Evolutionary conservation across 139 green algal species (phyloP).

Genomic region (Tetradesmus lagerheimii): DNA sequence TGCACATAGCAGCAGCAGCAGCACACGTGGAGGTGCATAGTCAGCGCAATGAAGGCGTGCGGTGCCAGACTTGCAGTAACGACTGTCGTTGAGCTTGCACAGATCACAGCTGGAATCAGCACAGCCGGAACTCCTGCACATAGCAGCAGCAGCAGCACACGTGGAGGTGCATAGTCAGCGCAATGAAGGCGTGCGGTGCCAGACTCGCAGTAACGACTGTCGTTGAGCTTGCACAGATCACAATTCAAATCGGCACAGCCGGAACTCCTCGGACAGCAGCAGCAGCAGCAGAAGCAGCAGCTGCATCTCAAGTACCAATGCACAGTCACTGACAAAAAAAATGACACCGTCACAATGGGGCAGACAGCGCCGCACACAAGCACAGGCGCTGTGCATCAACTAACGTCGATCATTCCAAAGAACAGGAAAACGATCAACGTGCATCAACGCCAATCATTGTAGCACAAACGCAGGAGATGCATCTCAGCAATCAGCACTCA

Average conservation of each 20-base stretch:
- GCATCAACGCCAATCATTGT: too few species aligned
- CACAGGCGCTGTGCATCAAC: too few species aligned
- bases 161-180: too few species aligned
- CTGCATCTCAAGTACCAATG: neutral
- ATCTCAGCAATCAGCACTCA: neutral
- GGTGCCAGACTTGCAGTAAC: neutral
- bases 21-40: too few species aligned
- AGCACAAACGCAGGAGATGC: too few species aligned
- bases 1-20: neutral
- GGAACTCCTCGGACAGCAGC: neutral
- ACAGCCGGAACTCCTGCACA: neutral
- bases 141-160: neutral
- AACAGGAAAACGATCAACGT: too few species aligned
- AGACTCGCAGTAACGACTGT: neutral
- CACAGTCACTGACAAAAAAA: too few species aligned
- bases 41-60: too few species aligned
- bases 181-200: too few species aligned
- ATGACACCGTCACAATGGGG: too few species aligned
- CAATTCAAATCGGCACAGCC: neutral
- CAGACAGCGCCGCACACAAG: too few species aligned
- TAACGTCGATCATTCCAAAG: too few species aligned
- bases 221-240: neutral
- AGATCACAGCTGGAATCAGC: neutral
- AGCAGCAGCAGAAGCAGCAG: neutral
- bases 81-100: neutral